Conservation (phyloP, 2,329 filamentous ascomycete species). For the Colletotrichum sp. region DNA sequence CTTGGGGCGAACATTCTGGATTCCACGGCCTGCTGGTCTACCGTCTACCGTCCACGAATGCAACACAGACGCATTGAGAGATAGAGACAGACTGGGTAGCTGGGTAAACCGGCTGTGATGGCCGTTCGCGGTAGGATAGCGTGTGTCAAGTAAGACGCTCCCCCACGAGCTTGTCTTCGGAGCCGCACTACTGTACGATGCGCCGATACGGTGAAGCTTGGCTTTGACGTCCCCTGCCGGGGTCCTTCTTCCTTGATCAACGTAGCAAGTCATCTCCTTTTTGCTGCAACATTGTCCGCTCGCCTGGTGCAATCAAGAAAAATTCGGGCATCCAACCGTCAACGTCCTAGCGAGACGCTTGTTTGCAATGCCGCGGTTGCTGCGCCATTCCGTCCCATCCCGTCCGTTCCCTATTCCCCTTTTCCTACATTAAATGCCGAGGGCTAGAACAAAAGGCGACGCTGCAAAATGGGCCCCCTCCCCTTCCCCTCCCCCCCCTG, state of each 20-base stretch:
- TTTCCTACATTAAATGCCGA: neutral
- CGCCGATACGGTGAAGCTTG: neutral
- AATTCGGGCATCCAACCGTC: neutral
- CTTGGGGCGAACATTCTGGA: neutral
- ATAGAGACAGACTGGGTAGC: neutral
- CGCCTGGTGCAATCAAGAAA: neutral
- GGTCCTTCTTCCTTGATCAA: neutral
- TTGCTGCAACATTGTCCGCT: neutral
- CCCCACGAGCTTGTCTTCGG: conserved; percentile 1
- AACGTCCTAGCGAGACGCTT: neutral
- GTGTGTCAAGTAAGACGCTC: neutral
- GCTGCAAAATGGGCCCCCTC: neutral
- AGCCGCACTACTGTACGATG: conserved; percentile 3
- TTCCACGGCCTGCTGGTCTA: neutral
- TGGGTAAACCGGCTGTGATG: neutral
- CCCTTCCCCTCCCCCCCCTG: neutral
- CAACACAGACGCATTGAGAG: neutral
- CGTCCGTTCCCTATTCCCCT: neutral
- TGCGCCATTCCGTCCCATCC: conserved; percentile 16
- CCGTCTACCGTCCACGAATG: neutral
- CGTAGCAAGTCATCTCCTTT: neutral
- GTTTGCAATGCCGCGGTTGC: neutral
- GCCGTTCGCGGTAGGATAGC: neutral
- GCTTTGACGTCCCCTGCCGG: neutral
- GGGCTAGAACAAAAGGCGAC: conserved; percentile 1